Evolutionary conservation across 257 asterid species (phyloP).

Genomic region (Coffea canephora): DNA sequence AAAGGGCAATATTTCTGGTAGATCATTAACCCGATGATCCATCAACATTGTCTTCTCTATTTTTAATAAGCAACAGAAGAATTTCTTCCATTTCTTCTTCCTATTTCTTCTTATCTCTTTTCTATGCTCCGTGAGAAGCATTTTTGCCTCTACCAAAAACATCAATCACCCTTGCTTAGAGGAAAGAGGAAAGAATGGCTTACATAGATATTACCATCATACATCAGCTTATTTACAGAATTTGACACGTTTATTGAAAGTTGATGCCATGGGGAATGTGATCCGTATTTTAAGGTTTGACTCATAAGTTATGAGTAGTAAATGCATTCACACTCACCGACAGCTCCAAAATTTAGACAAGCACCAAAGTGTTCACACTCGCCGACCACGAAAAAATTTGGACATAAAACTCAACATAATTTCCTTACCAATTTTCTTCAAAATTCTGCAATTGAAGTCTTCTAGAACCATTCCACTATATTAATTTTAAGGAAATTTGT

Average conservation of each 20-base stretch:
- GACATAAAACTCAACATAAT: neutral
- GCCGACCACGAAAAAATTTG: neutral
- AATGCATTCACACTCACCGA: neutral
- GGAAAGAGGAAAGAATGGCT: no score
- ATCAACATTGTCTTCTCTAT: neutral
- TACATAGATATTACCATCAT: neutral
- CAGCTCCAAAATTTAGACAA: neutral
- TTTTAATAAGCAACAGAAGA: neutral
- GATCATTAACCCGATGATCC: conserved; percentile 6
- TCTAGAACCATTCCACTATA: neutral
- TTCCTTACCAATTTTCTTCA: neutral
- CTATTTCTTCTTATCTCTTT: neutral
- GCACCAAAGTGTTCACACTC: neutral
- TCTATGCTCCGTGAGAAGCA: neutral
- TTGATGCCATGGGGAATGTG: neutral
- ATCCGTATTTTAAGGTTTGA: neutral
- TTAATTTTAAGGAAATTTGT: neutral
- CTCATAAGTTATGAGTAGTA: neutral
- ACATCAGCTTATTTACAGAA: neutral
- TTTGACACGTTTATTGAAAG: neutral
- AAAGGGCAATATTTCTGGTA: neutral
- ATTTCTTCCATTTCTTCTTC: neutral
- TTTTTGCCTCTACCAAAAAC: neutral
- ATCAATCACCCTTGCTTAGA: neutral
- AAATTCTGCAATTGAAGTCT: neutral